Percentiles rank a stretch among this genome's conserved stretches.
Evolutionary conservation across 495 filamentous ascomycete species (phyloP).

Genomic region (Hypoxylon subgilvum): DNA sequence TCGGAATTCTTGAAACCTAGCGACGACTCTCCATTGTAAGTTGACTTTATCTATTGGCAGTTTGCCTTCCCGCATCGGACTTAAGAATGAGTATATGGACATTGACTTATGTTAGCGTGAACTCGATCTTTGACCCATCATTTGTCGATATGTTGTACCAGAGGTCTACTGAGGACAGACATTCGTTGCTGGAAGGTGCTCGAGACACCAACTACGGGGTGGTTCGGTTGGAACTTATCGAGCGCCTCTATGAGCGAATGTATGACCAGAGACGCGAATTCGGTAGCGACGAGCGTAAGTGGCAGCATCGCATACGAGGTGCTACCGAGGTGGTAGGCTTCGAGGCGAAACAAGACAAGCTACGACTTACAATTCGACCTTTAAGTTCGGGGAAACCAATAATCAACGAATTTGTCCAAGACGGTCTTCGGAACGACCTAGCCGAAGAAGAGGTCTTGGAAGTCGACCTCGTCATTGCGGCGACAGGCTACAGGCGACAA

Average conservation of each 20-base stretch:
- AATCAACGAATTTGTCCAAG: not conserved
- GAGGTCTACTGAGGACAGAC: conserved; percentile 65
- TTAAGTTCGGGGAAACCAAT: conserved; percentile 41
- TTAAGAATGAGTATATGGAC: too few species aligned
- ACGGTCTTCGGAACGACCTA: conserved; percentile 32
- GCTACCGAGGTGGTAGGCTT: conserved; percentile 66
- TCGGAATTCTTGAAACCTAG: conserved; percentile 82
- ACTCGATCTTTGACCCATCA: conserved; percentile 92
- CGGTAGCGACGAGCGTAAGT: conserved; percentile 69
- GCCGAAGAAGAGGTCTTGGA: conserved; percentile 64
- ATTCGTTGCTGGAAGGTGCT: conserved; percentile 66
- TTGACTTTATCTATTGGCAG: conserved; percentile 16
- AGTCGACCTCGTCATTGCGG: conserved; percentile 81
- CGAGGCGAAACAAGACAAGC: conserved; percentile 51
- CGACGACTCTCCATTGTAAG: conserved; percentile 94
- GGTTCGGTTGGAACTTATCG: conserved; percentile 84
- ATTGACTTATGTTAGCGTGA: conserved; percentile 67
- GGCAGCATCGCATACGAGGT: conserved; percentile 80
- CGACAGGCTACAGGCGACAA: conserved; percentile 83
- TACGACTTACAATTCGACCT: conserved; percentile 51
- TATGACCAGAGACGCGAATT: conserved; percentile 78
- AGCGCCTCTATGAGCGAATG: conserved; percentile 81
- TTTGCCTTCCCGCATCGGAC: too few species aligned
- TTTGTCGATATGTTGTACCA: conserved; percentile 76
- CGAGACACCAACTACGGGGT: conserved; percentile 92